Conservation (phyloP, 169 alveolate genomes). For the Plasmodium yoelii region DNA sequence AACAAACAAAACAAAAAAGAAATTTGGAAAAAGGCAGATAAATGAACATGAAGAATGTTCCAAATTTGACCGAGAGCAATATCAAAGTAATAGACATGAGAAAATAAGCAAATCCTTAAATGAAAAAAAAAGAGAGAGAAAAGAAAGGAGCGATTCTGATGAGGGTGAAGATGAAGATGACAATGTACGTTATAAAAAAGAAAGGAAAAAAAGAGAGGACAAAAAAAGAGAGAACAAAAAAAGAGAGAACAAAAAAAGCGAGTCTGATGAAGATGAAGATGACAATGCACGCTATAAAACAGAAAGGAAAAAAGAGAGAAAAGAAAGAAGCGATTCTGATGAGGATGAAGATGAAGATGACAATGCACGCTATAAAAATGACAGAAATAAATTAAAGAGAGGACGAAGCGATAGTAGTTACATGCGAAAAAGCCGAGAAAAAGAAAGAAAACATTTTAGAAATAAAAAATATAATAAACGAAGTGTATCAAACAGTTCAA, state of each 20-base stretch:
- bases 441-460: too few relatives aligned
- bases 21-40: background rate
- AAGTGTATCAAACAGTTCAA: too few relatives aligned
- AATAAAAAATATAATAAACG: too few relatives aligned
- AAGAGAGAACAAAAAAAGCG: background rate
- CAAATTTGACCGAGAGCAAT: background rate
- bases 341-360: background rate
- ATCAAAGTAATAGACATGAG: background rate
- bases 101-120: background rate
- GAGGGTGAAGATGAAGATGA: background rate
- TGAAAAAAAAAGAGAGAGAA: background rate
- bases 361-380: background rate
- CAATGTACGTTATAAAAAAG: background rate
- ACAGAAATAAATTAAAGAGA: too few relatives aligned
- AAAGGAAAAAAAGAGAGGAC: background rate
- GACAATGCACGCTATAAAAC: background rate
- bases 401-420: background rate
- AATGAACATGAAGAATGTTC: background rate
- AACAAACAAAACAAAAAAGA: background rate
- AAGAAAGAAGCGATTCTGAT: background rate
- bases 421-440: background rate
- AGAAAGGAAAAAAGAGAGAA: background rate
- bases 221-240: too few relatives aligned
- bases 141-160: background rate
- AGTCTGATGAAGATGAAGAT: background rate